A percentile compares a stretch with the other conserved stretches of the same genome.
Conservation (phyloP, 345 rosid species). For the Corchorus olitorius region DNA sequence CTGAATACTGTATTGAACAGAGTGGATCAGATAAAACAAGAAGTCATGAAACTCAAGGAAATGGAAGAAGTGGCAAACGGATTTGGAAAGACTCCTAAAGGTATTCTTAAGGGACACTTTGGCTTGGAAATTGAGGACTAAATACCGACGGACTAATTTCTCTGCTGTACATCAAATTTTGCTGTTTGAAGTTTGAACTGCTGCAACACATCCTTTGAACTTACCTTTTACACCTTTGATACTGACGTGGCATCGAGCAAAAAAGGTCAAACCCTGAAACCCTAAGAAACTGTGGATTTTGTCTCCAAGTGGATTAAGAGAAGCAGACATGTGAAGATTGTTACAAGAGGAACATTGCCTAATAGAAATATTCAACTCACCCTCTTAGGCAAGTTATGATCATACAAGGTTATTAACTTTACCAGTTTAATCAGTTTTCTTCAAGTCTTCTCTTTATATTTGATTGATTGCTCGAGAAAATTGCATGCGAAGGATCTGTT, state of each 20-base stretch:
- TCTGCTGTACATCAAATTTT: constrained; percentile 17
- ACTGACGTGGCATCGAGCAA: background rate
- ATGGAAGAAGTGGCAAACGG: constrained; percentile 78
- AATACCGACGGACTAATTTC: background rate
- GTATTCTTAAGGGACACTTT: constrained; percentile 53
- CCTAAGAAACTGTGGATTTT: background rate
- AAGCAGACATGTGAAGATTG: background rate
- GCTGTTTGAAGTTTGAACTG: background rate
- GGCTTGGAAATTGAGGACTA: constrained; percentile 44
- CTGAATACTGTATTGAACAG: constrained; percentile 42
- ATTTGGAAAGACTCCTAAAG: constrained; percentile 65
- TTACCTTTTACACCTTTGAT: background rate
- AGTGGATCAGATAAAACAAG: constrained; percentile 59
- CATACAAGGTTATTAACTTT: background rate
- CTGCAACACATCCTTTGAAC: background rate
- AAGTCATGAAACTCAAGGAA: constrained; percentile 54
- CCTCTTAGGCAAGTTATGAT: background rate
- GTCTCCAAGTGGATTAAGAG: background rate
- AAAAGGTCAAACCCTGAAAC: background rate
- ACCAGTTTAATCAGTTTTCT: background rate
- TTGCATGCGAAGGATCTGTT: background rate
- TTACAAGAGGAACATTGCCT: background rate
- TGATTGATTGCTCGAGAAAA: background rate
- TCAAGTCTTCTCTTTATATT: background rate
- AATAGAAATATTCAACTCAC: background rate